phyloP scores from a whole-genome alignment of 345 rosid species.

The Mangifera indica region DNA sequence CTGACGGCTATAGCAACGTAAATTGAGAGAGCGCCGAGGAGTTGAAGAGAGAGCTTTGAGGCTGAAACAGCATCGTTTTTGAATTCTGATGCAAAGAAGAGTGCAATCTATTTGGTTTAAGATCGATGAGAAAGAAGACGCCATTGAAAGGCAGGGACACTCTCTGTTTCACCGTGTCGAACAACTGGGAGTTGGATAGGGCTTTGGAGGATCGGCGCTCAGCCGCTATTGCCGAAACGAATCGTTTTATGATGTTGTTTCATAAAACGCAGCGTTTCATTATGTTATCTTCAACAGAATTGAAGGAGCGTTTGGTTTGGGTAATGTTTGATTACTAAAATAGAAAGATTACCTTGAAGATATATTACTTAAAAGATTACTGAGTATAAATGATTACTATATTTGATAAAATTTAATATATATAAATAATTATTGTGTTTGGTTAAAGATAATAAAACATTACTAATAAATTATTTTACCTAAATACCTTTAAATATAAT shows the following conservation, averaged over 20 bases:
- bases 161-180: slow-evolving; percentile 15
- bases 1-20: slow-evolving; percentile 22
- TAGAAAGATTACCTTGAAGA: too few relatives aligned
- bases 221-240: slow-evolving; percentile 26
- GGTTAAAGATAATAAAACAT: too few relatives aligned
- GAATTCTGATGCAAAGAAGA: slow-evolving; percentile 41
- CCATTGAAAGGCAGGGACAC: slow-evolving; percentile 40
- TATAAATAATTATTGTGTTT: too few relatives aligned
- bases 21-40: slow-evolving; percentile 20
- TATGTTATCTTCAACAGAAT: not conserved
- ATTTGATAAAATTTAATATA: too few relatives aligned
- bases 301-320: too few relatives aligned
- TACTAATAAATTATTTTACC: too few relatives aligned
- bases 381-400: too few relatives aligned
- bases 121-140: slow-evolving; percentile 63
- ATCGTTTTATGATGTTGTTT: slow-evolving; percentile 18
- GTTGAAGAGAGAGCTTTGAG: slow-evolving; percentile 39
- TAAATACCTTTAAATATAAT: too few relatives aligned
- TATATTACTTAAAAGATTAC: too few relatives aligned
- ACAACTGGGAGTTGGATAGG: slow-evolving; percentile 31
- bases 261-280: not conserved
- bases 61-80: slow-evolving; percentile 36
- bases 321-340: too few relatives aligned
- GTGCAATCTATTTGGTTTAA: slow-evolving; percentile 41
- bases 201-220: slow-evolving; percentile 12